phyloP scores from a whole-genome alignment of 169 alveolate species.

The Sarcocystis neurona region DNA sequence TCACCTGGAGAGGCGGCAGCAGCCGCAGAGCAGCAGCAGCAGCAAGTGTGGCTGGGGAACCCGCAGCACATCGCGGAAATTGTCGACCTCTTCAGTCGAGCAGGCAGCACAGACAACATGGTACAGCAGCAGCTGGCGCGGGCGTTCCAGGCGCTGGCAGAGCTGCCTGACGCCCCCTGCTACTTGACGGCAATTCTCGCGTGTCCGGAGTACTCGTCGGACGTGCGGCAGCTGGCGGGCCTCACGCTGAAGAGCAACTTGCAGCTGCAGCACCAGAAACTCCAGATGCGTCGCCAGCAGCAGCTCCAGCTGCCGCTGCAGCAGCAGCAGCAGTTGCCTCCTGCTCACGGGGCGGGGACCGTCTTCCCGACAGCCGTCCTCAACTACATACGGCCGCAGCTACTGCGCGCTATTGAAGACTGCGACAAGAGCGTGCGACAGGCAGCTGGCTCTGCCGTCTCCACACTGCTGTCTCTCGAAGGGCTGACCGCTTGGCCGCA shows the following conservation, averaged over 20 bases:
- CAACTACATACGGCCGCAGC: constrained; percentile 1
- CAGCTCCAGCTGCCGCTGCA: constrained; percentile 62
- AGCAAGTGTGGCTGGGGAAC: neutral
- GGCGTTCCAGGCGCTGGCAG: constrained; percentile 25
- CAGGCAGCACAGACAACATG: neutral
- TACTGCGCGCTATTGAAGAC: constrained; percentile 6
- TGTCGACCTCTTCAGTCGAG: neutral
- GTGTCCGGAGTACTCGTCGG: constrained; percentile 30
- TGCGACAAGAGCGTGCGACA: constrained; percentile 67
- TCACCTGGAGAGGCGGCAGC: too few species aligned
- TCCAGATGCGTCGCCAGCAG: constrained; percentile 68
- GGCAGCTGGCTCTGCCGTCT: constrained; percentile 78
- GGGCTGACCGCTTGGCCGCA: constrained; percentile 76
- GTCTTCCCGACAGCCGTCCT: constrained; percentile 37
- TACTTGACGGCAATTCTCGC: constrained; percentile 24
- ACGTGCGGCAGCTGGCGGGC: constrained; percentile 83
- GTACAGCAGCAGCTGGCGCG: constrained; percentile 34
- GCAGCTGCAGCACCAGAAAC: constrained; percentile 54
- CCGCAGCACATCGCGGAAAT: neutral
- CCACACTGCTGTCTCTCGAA: constrained; percentile 73
- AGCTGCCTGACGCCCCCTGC: constrained; percentile 22
- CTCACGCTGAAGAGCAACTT: constrained; percentile 74
- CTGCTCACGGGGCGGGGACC: constrained; percentile 66
- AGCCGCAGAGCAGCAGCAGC: too few species aligned
- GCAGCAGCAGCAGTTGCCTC: constrained; percentile 62